Evolutionary conservation across 1,284 basidiomycete species (phyloP).

Genomic region (Apiotrichum montevideense): DNA sequence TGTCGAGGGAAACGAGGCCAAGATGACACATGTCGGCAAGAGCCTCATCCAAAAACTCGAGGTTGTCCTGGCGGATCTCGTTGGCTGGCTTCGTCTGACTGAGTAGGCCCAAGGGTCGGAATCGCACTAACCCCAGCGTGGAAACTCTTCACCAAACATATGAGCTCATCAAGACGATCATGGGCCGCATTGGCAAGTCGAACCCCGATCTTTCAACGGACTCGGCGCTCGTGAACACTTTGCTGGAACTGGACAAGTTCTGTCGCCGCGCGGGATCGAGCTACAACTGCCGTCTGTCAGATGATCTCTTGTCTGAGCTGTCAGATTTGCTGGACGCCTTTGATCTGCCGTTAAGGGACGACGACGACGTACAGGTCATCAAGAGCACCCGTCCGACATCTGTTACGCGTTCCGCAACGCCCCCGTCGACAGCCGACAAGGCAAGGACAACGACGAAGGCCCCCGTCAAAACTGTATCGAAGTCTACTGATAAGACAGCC

Average conservation of each 20-base stretch:
- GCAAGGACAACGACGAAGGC: not conserved
- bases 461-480: slow-evolving; percentile 7
- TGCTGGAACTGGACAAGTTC: slow-evolving; percentile 44
- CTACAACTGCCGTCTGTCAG: slow-evolving; percentile 42
- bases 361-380: slow-evolving; percentile 43
- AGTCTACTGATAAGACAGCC: not conserved
- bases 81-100: slow-evolving; percentile 80
- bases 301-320: slow-evolving; percentile 44
- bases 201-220: slow-evolving; percentile 26
- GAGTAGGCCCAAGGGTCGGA: slow-evolving; percentile 49
- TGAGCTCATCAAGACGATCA: slow-evolving; percentile 66
- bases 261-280: slow-evolving; percentile 34
- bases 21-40: slow-evolving; percentile 52
- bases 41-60: slow-evolving; percentile 73
- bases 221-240: slow-evolving; percentile 24
- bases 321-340: slow-evolving; percentile 42
- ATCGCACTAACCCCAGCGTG: slow-evolving; percentile 43
- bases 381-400: not conserved
- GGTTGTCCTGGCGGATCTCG: slow-evolving; percentile 66
- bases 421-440: not conserved
- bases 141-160: slow-evolving; percentile 83
- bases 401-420: too few relatives aligned
- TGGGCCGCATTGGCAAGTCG: slow-evolving; percentile 52
- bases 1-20: slow-evolving; percentile 31
- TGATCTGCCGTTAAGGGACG: slow-evolving; percentile 26